A percentile compares a stretch with the other conserved stretches of the same genome.
These are phyloP conservation scores for Yamagishiella unicocca DNA, from an alignment of 139 green algal species.

Conservation along the genomic window DNA sequence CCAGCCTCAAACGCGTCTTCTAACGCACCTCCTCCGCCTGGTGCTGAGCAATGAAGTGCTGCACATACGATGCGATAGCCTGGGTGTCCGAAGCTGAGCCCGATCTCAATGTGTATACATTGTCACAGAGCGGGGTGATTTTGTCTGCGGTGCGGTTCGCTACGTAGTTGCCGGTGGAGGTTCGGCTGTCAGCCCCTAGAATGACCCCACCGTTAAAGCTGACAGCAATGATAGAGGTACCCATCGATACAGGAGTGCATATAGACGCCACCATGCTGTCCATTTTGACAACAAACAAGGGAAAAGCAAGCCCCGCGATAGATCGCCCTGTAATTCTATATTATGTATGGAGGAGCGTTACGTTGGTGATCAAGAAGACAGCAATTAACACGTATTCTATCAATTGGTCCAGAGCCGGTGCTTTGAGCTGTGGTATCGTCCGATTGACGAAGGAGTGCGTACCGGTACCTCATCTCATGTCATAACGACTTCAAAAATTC, in stretches of 20 bases:
- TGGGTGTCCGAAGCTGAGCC: constrained; percentile 74
- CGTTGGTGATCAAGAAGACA: no score
- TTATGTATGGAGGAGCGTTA: no score
- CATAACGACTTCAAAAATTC: no score
- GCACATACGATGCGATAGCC: constrained; percentile 72
- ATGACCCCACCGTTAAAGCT: constrained; percentile 91
- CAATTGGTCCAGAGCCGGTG: no score
- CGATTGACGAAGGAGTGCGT: no score
- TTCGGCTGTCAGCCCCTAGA: constrained; percentile 85
- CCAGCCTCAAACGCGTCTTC: no score
- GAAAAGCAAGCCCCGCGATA: no score
- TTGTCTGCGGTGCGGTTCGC: constrained; percentile 95
- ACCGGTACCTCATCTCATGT: no score
- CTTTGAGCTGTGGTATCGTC: no score
- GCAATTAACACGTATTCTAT: no score
- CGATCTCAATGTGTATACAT: constrained; percentile 70
- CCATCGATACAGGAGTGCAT: constrained; percentile 49
- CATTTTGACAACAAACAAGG: neutral
- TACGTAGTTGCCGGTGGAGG: constrained; percentile 90
- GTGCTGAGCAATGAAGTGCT: constrained; percentile 77
- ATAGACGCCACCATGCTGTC: neutral
- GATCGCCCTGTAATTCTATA: no score
- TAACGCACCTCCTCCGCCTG: constrained; percentile 71
- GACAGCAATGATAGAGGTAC: constrained; percentile 94
- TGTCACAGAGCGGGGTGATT: constrained; percentile 75